phyloP scores from a whole-genome alignment of 2,329 filamentous ascomycete genomes.

The Trichoderma sp. region DNA sequence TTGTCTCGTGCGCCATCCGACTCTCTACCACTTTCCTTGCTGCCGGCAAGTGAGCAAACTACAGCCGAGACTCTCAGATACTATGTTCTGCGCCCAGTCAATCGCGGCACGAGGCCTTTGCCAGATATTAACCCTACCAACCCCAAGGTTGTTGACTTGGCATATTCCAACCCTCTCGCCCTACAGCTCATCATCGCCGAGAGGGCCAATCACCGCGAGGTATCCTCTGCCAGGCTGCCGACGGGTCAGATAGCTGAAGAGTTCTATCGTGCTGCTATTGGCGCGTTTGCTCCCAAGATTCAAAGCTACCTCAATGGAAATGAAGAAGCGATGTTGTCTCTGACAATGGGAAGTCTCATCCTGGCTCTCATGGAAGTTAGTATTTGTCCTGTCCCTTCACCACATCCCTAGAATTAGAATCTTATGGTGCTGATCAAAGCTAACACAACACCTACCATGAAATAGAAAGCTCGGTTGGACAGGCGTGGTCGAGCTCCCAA shows the following conservation, averaged over 20 bases:
- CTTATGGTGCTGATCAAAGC: not conserved
- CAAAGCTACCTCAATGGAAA: conserved; percentile 34
- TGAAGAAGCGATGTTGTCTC: conserved; percentile 36
- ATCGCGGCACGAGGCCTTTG: conserved; percentile 48
- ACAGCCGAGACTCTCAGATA: conserved; percentile 46
- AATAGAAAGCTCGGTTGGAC: conserved; percentile 42
- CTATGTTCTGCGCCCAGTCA: conserved; percentile 43
- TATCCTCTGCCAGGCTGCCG: conserved; percentile 28
- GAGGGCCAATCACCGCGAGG: conserved; percentile 39
- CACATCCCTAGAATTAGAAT: not conserved
- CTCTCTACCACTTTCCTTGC: conserved; percentile 30
- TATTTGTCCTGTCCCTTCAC: not conserved
- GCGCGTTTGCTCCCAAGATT: conserved; percentile 37
- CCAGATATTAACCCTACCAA: conserved; percentile 46
- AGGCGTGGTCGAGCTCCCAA: conserved; percentile 45
- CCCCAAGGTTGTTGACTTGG: conserved; percentile 44
- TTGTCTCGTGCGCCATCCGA: not conserved
- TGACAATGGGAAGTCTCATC: conserved; percentile 44
- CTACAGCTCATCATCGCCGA: conserved; percentile 47
- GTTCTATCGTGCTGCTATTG: conserved; percentile 38
- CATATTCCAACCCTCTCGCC: conserved; percentile 45
- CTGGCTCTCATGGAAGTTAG: conserved; percentile 47
- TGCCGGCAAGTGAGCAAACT: conserved; percentile 33
- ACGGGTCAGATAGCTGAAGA: conserved; percentile 34
- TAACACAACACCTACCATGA: not conserved